Evolutionary conservation across 345 rosid genomes (phyloP).

Genomic region (Syzygium oleosum): DNA sequence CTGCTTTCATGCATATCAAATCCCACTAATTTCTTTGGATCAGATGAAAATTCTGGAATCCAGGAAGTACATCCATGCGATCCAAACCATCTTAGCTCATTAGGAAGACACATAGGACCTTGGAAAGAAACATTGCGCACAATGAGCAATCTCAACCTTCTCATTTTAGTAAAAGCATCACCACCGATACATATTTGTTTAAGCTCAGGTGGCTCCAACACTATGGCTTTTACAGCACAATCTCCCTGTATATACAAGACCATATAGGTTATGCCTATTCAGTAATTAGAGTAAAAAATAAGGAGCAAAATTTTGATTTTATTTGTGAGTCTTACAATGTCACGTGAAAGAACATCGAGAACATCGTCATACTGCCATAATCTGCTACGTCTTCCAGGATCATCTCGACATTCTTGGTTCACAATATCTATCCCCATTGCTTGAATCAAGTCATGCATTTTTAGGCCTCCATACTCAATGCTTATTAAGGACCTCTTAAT

Average conservation of each 20-base stretch:
- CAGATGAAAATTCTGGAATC: not conserved
- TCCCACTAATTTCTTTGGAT: not conserved
- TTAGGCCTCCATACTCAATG: not conserved
- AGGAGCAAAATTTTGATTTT: not conserved
- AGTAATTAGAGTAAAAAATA: not conserved
- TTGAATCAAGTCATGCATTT: not conserved
- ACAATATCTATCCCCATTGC: not conserved
- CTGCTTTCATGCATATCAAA: not conserved
- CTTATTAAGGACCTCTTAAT: not conserved
- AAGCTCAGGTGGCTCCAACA: accelerated
- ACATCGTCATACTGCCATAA: not conserved
- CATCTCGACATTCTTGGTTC: not conserved
- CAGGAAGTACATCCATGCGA: not conserved
- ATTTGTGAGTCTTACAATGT: not conserved
- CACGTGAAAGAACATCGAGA: not conserved
- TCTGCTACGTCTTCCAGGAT: not conserved
- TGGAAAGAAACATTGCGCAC: not conserved
- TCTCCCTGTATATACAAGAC: not conserved
- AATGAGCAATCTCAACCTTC: not conserved
- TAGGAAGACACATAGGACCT: not conserved
- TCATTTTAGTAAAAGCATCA: not conserved
- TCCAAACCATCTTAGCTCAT: not conserved
- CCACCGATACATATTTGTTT: too few species aligned
- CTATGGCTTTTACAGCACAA: not conserved
- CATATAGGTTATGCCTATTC: accelerated